phyloP scores from a whole-genome alignment of 441 rosid species.

The Melastoma candidum region DNA sequence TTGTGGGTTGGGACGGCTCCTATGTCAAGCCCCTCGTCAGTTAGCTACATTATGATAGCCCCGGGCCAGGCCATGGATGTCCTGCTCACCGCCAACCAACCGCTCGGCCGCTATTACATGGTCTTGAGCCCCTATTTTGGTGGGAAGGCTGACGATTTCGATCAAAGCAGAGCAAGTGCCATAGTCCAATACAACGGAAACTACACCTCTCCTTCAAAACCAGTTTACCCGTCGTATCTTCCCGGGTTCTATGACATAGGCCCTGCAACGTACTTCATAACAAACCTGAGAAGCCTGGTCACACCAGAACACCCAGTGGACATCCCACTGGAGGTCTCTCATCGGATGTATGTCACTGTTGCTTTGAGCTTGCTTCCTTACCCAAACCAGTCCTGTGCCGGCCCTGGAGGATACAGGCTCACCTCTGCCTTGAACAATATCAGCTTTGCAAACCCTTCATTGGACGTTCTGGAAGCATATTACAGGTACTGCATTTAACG shows the following conservation, averaged over 20 bases:
- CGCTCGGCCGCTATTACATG: constrained; percentile 40
- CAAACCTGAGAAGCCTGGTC: constrained; percentile 23
- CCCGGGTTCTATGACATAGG: constrained; percentile 8
- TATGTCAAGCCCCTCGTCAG: constrained; percentile 39
- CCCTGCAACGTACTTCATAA: no score
- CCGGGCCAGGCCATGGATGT: constrained; percentile 65
- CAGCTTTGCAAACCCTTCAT: constrained; percentile 12
- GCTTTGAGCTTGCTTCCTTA: constrained; percentile 20
- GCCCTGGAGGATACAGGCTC: constrained; percentile 10
- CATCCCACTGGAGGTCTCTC: constrained; percentile 31
- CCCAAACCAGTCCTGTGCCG: constrained; percentile 13
- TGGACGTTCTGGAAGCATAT: constrained; percentile 28
- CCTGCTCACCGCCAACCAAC: constrained; percentile 37
- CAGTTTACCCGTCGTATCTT: not conserved
- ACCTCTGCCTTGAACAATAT: constrained; percentile 30
- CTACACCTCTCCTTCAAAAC: constrained; percentile 8
- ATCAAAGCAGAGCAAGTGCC: constrained; percentile 41
- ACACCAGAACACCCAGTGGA: constrained; percentile 28
- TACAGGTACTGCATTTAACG: constrained; percentile 16
- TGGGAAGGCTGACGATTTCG: constrained; percentile 23
- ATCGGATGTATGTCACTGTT: constrained; percentile 17
- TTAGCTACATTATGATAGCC: constrained; percentile 31
- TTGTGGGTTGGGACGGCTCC: constrained; percentile 50
- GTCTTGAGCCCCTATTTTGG: constrained; percentile 31
- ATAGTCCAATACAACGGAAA: constrained; percentile 42